These are phyloP conservation scores for Crotalaria pallida DNA, from an alignment of 306 rosid species.

Conservation along the genomic window DNA sequence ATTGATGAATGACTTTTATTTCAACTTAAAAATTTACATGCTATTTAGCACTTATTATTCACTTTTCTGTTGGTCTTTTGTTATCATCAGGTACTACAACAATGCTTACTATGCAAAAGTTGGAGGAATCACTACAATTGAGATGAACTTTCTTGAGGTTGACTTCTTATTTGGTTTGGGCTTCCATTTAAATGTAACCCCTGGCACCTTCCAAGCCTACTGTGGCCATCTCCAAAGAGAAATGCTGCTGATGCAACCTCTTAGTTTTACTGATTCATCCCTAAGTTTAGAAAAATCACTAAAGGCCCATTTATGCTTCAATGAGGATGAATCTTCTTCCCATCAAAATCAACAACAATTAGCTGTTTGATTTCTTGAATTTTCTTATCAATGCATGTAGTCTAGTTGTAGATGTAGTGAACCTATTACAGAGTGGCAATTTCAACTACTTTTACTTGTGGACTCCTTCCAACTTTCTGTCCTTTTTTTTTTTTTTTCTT, in stretches of 20 bases:
- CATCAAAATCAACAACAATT: constrained; percentile 68
- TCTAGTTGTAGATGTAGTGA: constrained; percentile 35
- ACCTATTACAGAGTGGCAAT: constrained; percentile 27
- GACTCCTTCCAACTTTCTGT: neutral
- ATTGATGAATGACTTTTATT: neutral
- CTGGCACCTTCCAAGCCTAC: constrained; percentile 66
- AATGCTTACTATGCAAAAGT: constrained; percentile 97
- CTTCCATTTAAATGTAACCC: constrained; percentile 76
- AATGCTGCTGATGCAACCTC: constrained; percentile 66
- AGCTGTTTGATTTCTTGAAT: constrained; percentile 52
- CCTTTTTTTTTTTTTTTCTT: neutral
- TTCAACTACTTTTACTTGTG: constrained; percentile 16
- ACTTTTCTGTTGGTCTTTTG: neutral
- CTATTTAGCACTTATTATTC: neutral
- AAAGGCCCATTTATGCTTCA: constrained; percentile 54
- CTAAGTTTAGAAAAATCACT: constrained; percentile 43
- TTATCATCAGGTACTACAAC: constrained; percentile 69
- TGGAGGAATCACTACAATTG: constrained; percentile 88
- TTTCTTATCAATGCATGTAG: constrained; percentile 31
- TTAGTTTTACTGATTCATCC: constrained; percentile 47
- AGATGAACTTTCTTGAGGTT: constrained; percentile 92
- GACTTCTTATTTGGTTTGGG: constrained; percentile 90
- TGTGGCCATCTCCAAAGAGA: constrained; percentile 67
- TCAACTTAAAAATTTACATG: neutral
- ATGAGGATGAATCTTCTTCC: constrained; percentile 73